Percentiles rank a stretch among this genome's conserved stretches.
Evolutionary conservation across 2,329 filamentous ascomycete species (phyloP).

Genomic region (Alternaria arborescens): DNA sequence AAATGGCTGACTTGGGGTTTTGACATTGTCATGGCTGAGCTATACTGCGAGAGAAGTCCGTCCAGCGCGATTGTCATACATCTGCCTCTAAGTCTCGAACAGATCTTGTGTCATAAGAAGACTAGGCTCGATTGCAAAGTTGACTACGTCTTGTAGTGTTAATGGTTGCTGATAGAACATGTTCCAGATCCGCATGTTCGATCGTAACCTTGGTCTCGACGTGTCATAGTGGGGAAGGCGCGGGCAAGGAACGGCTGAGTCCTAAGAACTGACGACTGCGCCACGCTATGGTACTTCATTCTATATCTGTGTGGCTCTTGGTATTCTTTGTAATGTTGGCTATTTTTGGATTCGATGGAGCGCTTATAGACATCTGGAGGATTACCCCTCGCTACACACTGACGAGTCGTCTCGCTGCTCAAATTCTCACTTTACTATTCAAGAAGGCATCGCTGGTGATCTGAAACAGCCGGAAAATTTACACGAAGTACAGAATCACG

Average conservation of each 20-base stretch:
- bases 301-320: neutral
- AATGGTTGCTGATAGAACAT: too few species aligned
- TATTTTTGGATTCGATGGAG: conserved; percentile 13
- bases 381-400: neutral
- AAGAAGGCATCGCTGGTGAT: neutral
- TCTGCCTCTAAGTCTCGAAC: neutral
- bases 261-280: neutral
- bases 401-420: neutral
- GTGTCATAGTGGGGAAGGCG: neutral
- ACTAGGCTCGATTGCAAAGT: too few species aligned
- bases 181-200: too few species aligned
- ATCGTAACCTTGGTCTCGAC: too few species aligned
- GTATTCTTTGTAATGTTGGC: conserved; percentile 2
- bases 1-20: conserved; percentile 12
- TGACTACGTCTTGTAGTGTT: too few species aligned
- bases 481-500: neutral
- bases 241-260: neutral
- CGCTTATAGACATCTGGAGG: neutral
- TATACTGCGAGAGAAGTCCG: neutral
- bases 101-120: neutral
- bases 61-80: conserved; percentile 5
- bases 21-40: conserved; percentile 9
- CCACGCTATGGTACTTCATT: neutral
- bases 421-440: neutral
- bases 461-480: neutral